Base-by-base conservation (phyloP, 805 yeast species). In the Spathaspora arborariae region DNA sequence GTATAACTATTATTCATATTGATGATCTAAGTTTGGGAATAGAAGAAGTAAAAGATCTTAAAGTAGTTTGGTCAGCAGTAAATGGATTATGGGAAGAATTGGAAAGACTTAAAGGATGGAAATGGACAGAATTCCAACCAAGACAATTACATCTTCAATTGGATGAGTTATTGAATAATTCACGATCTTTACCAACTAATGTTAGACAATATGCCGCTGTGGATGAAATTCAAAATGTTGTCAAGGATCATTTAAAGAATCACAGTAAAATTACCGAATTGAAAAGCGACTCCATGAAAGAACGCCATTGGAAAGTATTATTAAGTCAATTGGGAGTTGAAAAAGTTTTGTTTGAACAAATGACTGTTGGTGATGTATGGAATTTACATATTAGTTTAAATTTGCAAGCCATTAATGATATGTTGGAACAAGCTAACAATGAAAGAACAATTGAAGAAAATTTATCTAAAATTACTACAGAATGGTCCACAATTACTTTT, bases 151-250 rank as follows among this genome's bases (percentile, higher is more conserved):
- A 81, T 39, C 62, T 60, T 11, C 60, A 66, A 9, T 62, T 88
- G 13, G 88, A 85, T 18, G 77, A 70, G 1, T 59, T 85, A 10
- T 50, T 80, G 1, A 60, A 63, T 1, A 56, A 56, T 0, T 68
- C 84, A 2, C 72, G 82, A 44, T 53, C 74, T 0, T 70, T 83
- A 65, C 88, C 92, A 0, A 62, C 73, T 0, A 70, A 76, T 13
- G 71, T 84, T 20, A 72, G 88, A 5, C 89, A 81, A 50, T 85
- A 87, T 58, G 68, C 81, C 0, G 90, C 91, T 0, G 84, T 83
- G 59, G 83, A 79, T 51, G 74, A 75, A 16, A 68, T 84, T n/a
- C 81, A 80, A 51, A 59, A 58, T 7, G 50, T 53, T 1, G 59
- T 85, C 7, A 77, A 76, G 41, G 59, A 60, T 1, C 55, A 73